Base-by-base conservation (phyloP, 2,329 filamentous ascomycete species). In the Epichloe typhina region DNA sequence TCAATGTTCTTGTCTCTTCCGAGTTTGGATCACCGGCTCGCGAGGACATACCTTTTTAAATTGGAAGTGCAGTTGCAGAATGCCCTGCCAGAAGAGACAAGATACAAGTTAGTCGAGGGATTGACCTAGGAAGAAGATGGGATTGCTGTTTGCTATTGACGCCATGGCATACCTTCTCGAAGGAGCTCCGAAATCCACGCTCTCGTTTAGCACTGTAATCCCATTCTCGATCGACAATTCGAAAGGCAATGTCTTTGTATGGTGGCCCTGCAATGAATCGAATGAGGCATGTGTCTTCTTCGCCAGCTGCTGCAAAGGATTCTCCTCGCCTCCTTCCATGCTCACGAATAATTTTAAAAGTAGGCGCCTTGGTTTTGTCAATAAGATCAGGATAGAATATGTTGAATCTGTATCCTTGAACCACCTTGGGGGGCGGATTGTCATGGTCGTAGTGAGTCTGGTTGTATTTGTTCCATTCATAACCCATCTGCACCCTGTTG, bases 381-480 rank as follows among this genome's bases (percentile, higher is more conserved):
- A 97, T 88, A 35, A 98, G 80, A 59, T 98, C 93, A 0, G 93
- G 93, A 63, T 98, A 98, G 70, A 98, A 98, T 48, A 98, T 91
- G 70, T 98, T 97, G 76, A 98, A 98, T 66, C 95, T 96, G 75
- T 98, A 98, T 51, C 93, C 93, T 66, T 98, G 93, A 11, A 98
- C 93, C 6, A 98, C 91, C 69, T 95, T 96, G 26, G 93, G 93
- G 93, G 93, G 93, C 2, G 93, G 93, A 62, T 97, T 96, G 64
- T 97, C 91, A 66, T 96, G 88, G 66, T 97, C 93, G 70, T 98
- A 98, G 69, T 98, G 93, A 12, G 93, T 98, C 70, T 98, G 93
- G 63, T 98, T 98, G 76, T 98, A 98, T 69, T 98, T 98, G 74
- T 98, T 98, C 93, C 93, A 98, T 67, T 98, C 93, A 67, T 97